phyloP scores from a whole-genome alignment of 352 stramenopile genomes.

The Pythium grandisporangium region DNA sequence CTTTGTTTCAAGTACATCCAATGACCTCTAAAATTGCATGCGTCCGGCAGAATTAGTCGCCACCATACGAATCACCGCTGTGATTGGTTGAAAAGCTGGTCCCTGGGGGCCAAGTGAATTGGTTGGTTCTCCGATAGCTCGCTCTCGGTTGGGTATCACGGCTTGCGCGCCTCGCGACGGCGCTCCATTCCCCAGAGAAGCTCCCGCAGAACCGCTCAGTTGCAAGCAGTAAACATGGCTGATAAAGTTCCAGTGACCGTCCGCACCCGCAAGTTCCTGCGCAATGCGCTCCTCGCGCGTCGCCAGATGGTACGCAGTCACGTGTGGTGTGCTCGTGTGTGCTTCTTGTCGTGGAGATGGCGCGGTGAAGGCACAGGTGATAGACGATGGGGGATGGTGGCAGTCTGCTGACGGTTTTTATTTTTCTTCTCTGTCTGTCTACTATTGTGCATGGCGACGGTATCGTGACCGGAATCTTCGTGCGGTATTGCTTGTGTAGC shows the following conservation, averaged over 20 bases:
- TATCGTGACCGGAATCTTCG: too few species aligned
- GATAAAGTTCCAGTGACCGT: constrained; percentile 94
- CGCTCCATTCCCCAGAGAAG: constrained; percentile 27
- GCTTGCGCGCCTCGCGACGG: not conserved
- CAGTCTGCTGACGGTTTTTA: too few species aligned
- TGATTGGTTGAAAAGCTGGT: constrained; percentile 35
- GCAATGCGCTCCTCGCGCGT: constrained; percentile 95
- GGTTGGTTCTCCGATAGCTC: constrained; percentile 62
- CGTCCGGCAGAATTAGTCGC: too few species aligned
- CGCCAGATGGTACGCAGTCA: constrained; percentile 97
- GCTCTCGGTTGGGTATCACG: not conserved
- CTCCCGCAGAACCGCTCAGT: constrained; percentile 60
- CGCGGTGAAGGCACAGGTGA: not conserved
- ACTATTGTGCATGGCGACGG: too few species aligned
- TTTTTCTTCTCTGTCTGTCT: too few species aligned
- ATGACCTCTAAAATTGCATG: constrained; percentile 7
- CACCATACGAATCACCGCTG: too few species aligned
- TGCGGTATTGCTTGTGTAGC: constrained; percentile 29
- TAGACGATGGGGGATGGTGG: not conserved
- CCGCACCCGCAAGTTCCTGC: constrained; percentile 98
- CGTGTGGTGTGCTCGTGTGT: too few species aligned
- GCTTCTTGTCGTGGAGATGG: too few species aligned
- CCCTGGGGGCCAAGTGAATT: constrained; percentile 32
- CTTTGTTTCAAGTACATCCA: not conserved
- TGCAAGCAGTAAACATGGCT: constrained; percentile 80